Evolutionary conservation across 306 rosid genomes (phyloP).

Genomic region (Fragaria vesca): DNA sequence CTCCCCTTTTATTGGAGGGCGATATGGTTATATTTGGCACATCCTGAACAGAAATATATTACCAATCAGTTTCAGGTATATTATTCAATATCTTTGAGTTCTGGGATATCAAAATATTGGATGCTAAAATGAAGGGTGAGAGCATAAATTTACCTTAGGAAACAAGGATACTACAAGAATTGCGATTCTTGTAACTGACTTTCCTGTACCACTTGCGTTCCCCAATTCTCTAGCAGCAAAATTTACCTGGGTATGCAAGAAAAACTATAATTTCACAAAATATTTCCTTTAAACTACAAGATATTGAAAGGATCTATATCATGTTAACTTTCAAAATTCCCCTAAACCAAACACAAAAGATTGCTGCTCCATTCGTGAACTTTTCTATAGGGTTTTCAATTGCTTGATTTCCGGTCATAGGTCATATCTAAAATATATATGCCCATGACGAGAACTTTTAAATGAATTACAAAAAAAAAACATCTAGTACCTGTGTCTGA

Average conservation of each 20-base stretch:
- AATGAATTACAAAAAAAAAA: slow-evolving; percentile 3
- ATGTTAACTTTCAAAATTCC: neutral
- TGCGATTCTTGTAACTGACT: slow-evolving; percentile 71
- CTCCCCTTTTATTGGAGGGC: slow-evolving; percentile 65
- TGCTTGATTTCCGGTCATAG: neutral
- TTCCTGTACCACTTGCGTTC: slow-evolving; percentile 42
- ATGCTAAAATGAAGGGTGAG: slow-evolving; percentile 16
- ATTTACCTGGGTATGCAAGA: slow-evolving; percentile 51
- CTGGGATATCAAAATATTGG: slow-evolving; percentile 16
- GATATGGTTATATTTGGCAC: slow-evolving; percentile 46
- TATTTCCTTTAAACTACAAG: slow-evolving; percentile 23
- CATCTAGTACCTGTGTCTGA: slow-evolving; percentile 46
- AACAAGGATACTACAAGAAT: slow-evolving; percentile 68
- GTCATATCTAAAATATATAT: neutral
- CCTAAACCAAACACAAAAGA: neutral
- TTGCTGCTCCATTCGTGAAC: neutral
- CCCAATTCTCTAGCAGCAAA: slow-evolving; percentile 42
- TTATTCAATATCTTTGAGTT: slow-evolving; percentile 13
- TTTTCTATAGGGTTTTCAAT: neutral
- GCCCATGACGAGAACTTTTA: neutral
- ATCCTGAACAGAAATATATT: slow-evolving; percentile 45
- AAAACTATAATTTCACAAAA: slow-evolving; percentile 32
- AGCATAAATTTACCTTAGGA: slow-evolving; percentile 48
- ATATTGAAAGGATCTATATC: neutral
- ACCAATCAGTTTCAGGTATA: slow-evolving; percentile 29